A percentile compares a stretch with the other conserved stretches of the same genome.
These are phyloP conservation scores for Cadophora gregata DNA, from an alignment of 2,329 filamentous ascomycete species.

Conservation along the genomic window DNA sequence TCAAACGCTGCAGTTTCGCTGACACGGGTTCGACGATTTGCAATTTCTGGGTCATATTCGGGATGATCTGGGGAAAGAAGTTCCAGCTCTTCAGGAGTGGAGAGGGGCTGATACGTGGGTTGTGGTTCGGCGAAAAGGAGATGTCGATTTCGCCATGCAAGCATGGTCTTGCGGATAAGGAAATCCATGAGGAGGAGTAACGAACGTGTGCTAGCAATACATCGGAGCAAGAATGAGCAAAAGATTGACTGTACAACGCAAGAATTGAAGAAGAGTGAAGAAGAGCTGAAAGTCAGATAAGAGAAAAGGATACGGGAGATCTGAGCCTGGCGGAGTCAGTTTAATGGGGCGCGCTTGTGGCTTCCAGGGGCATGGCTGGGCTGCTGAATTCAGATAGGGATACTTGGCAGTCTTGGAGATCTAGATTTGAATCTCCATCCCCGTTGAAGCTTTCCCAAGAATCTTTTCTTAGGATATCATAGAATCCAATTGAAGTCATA, in stretches of 20 bases:
- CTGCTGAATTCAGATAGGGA: background rate
- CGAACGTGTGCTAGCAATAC: constrained; percentile 5
- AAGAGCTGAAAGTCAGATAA: constrained; percentile 4
- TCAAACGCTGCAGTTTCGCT: background rate
- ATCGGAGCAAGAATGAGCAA: background rate
- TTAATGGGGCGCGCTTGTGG: constrained; percentile 1
- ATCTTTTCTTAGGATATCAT: background rate
- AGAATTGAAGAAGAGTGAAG: background rate
- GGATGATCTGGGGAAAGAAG: constrained; percentile 9
- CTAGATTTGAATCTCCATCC: background rate
- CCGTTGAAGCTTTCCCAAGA: background rate
- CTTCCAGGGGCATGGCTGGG: background rate
- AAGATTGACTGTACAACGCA: background rate
- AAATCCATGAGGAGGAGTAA: constrained; percentile 6
- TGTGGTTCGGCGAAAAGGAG: constrained; percentile 7
- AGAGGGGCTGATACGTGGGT: constrained; percentile 15
- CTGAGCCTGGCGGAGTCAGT: background rate
- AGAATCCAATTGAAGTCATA: background rate
- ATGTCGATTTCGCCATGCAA: constrained; percentile 12
- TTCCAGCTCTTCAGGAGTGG: constrained; percentile 10
- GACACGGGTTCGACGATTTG: background rate
- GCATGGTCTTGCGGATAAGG: constrained; percentile 8
- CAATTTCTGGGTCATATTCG: constrained; percentile 7
- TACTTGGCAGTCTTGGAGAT: constrained; percentile 9
- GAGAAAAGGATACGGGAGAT: constrained; percentile 7